Percentiles rank a stretch among this genome's conserved stretches.
phyloP scores from a whole-genome alignment of 1,284 basidiomycete species.

The Schizopora paradoxa region DNA sequence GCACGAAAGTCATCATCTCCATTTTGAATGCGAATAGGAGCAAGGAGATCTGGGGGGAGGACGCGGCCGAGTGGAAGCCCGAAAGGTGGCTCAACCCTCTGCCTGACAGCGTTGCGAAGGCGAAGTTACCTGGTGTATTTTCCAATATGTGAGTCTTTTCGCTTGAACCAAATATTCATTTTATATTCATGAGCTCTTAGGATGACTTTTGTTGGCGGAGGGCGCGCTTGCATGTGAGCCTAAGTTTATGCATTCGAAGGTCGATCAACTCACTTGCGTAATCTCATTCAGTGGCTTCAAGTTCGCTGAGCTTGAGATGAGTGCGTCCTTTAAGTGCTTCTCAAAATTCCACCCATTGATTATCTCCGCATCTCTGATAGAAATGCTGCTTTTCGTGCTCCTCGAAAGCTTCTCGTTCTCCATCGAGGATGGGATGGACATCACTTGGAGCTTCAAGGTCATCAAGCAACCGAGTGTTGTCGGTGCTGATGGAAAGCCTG shows the following conservation, averaged over 20 bases:
- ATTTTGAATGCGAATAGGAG: slow-evolving; percentile 23
- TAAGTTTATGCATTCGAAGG: background rate
- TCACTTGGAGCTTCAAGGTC: too few relatives aligned
- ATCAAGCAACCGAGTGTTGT: too few relatives aligned
- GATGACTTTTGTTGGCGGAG: slow-evolving; percentile 35
- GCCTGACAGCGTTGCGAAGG: slow-evolving; percentile 21
- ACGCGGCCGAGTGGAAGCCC: slow-evolving; percentile 22
- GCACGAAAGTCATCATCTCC: slow-evolving; percentile 24
- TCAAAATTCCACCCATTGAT: background rate
- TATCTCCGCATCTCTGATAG: slow-evolving; percentile 16
- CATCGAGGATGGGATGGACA: slow-evolving; percentile 3
- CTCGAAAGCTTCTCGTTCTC: slow-evolving; percentile 26
- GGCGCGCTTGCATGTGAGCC: slow-evolving; percentile 32
- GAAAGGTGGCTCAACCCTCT: slow-evolving; percentile 17
- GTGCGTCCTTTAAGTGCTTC: slow-evolving; percentile 22
- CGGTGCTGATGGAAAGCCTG: too few relatives aligned
- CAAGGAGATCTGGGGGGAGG: slow-evolving; percentile 21
- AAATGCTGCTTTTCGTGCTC: slow-evolving; percentile 21
- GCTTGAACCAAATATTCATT: background rate
- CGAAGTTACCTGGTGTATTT: slow-evolving; percentile 32
- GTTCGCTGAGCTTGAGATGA: slow-evolving; percentile 32
- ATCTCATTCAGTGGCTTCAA: slow-evolving; percentile 28
- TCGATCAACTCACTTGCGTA: slow-evolving; percentile 3
- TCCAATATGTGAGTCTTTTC: slow-evolving; percentile 29
- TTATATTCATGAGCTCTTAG: slow-evolving; percentile 16